Evolutionary conservation across 768 basidiomycete genomes (phyloP), one percentile per base, ranked within the genome.

Genomic region (Mycena venus): DNA sequence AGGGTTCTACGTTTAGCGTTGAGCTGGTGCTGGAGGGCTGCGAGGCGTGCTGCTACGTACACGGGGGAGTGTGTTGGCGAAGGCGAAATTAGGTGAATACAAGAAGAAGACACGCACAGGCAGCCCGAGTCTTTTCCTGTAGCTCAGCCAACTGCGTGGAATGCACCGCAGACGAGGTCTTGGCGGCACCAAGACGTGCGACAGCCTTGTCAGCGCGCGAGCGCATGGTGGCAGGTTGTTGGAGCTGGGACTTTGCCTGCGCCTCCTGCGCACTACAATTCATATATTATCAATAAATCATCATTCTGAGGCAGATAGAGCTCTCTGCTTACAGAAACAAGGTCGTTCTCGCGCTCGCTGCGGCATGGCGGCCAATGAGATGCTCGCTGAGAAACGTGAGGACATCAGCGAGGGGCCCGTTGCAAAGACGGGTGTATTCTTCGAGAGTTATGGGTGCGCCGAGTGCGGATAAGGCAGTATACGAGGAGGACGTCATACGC

Each of bases 351-450:
- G 73, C 73, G 7, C 56, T 40, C 2, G 69, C 62, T 21, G 75
- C 68, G 12, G 23, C 58, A 15, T 58, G 51, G 9, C 77, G 68
- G 23, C 77, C 77, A 21, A 68, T 70, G 29, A 78, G 7, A 56
- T 78, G 77, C 36, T 76, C 66, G 14, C 73, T 66, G 7, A 78
- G 56, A 56, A 78, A 78, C 5, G 36, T 29, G n/a, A 78, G 62
- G 27, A 64, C 67, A 27, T 76, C 77, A 2, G 62, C 72, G 23
- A 78, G 70, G 34, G 72, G 65, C 3, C 75, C 75, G 17, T 61
- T 70, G 34, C 62, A 72, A 2, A 78, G 38, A n/a, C 67, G 69
- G 23, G 47, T 56, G 64, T 70, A 75, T 71, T 78, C 75, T 2
- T 78, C 75, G 29, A 73, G 61, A 2, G 77, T 68, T 11, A 78